A percentile compares a stretch with the other conserved stretches of the same genome.
These are phyloP conservation scores for Trichosanthes cucumerina DNA, from an alignment of 306 rosid species.

Conservation along the genomic window DNA sequence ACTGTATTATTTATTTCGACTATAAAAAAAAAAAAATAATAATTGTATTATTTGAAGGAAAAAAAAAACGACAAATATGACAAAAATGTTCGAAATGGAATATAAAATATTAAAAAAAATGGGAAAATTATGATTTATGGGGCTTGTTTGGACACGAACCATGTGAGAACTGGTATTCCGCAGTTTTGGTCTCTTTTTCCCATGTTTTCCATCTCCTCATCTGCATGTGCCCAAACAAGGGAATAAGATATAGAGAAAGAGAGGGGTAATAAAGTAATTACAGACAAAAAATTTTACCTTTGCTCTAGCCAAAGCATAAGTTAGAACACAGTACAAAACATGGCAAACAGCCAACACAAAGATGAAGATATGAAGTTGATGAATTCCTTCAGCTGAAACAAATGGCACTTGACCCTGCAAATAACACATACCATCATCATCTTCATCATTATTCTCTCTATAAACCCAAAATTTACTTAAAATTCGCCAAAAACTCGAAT, in stretches of 20 bases:
- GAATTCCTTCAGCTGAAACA: conserved; percentile 54
- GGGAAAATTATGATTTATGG: no score
- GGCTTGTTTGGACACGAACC: conserved; percentile 34
- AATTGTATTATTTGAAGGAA: no score
- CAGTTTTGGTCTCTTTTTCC: conserved; percentile 78
- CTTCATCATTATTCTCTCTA: background rate
- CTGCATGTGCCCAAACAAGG: conserved; percentile 35
- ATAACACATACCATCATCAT: background rate
- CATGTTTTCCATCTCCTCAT: conserved; percentile 86
- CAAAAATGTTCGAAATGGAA: background rate
- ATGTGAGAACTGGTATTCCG: conserved; percentile 67
- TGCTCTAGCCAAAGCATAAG: conserved; percentile 55
- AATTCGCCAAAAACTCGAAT: no score
- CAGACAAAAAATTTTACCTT: conserved; percentile 27
- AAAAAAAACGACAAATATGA: no score
- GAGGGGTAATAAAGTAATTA: background rate
- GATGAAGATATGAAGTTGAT: conserved; percentile 80
- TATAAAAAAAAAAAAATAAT: no score
- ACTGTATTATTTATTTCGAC: no score
- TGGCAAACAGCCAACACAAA: conserved; percentile 68
- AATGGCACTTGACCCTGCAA: conserved; percentile 56
- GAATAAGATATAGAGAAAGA: background rate
- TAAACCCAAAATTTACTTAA: no score
- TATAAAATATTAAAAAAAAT: no score
- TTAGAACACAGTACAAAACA: conserved; percentile 55